Conservation (phyloP, 2,329 filamentous ascomycete genomes). For the Phialocephala subalpina region DNA sequence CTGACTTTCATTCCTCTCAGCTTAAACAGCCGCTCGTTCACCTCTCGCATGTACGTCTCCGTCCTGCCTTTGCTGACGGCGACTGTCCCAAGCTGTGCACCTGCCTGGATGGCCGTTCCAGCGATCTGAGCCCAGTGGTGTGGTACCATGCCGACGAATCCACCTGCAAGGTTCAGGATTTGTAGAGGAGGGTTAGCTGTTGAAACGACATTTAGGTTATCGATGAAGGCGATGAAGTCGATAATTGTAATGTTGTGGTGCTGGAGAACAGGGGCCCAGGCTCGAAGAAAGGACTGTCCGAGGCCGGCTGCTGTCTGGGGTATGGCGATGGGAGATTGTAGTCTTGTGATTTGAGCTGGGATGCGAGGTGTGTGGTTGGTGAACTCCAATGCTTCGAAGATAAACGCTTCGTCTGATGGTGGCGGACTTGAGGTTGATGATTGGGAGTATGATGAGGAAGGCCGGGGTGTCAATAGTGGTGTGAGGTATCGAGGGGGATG, state of each 20-base stretch:
- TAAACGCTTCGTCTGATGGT: conserved; percentile 4
- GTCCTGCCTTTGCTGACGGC: conserved; percentile 40
- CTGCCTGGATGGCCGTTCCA: conserved; percentile 33
- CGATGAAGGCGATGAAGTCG: conserved; percentile 46
- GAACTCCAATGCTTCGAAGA: conserved; percentile 18
- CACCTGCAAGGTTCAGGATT: conserved; percentile 37
- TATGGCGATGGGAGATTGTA: conserved; percentile 24
- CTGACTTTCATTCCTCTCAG: conserved; percentile 44
- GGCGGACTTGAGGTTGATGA: background rate
- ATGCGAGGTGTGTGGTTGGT: background rate
- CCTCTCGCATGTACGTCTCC: conserved; percentile 40
- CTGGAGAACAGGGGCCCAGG: conserved; percentile 36
- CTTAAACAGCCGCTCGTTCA: conserved; percentile 45
- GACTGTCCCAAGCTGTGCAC: conserved; percentile 35
- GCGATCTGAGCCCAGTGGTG: conserved; percentile 37
- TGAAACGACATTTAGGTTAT: conserved; percentile 47
- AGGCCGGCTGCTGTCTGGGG: conserved; percentile 21
- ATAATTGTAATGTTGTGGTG: conserved; percentile 35
- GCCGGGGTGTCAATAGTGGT: background rate
- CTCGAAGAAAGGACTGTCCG: conserved; percentile 40
- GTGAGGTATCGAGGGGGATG: background rate
- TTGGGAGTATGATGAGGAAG: background rate
- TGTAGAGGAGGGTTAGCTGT: conserved; percentile 43
- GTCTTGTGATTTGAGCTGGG: background rate
- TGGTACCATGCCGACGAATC: conserved; percentile 42